A percentile compares a stretch with the other conserved stretches of the same genome.
Conservation (phyloP, 805 yeast genomes). For the Starmerella etchellsii region DNA sequence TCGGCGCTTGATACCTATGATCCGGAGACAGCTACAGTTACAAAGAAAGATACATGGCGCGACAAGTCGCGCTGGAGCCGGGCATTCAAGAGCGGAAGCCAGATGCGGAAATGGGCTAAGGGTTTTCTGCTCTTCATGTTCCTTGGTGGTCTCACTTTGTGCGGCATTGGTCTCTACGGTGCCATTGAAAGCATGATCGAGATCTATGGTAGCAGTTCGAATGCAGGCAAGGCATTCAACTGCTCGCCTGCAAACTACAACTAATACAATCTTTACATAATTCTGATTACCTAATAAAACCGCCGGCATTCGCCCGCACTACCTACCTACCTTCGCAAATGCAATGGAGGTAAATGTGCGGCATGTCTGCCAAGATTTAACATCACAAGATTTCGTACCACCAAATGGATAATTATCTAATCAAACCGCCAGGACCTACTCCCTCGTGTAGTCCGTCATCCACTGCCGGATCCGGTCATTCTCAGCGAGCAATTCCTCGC, state of each 20-base stretch:
- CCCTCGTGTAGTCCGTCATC: neutral
- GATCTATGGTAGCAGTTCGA: slow-evolving; percentile 2
- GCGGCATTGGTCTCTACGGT: slow-evolving; percentile 25
- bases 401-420: no score
- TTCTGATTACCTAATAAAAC: no score
- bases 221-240: neutral
- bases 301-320: no score
- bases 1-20: slow-evolving; percentile 10
- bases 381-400: no score
- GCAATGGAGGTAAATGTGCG: no score
- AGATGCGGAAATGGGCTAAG: slow-evolving; percentile 18
- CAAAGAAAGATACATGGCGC: slow-evolving; percentile 24
- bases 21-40: slow-evolving; percentile 10
- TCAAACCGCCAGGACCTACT: no score
- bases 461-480: neutral
- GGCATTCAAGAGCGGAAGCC: slow-evolving; percentile 21
- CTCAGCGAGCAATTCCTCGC: neutral
- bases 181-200: slow-evolving; percentile 17
- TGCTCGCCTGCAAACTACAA: slow-evolving; percentile 9
- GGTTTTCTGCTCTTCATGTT: slow-evolving; percentile 18
- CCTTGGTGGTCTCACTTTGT: slow-evolving; percentile 26
- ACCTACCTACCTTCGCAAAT: no score
- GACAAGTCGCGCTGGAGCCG: slow-evolving; percentile 29
- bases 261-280: no score
- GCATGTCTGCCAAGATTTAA: no score